Base-by-base conservation (phyloP, 768 basidiomycete species). In the Dioszegia aurantiaca region DNA sequence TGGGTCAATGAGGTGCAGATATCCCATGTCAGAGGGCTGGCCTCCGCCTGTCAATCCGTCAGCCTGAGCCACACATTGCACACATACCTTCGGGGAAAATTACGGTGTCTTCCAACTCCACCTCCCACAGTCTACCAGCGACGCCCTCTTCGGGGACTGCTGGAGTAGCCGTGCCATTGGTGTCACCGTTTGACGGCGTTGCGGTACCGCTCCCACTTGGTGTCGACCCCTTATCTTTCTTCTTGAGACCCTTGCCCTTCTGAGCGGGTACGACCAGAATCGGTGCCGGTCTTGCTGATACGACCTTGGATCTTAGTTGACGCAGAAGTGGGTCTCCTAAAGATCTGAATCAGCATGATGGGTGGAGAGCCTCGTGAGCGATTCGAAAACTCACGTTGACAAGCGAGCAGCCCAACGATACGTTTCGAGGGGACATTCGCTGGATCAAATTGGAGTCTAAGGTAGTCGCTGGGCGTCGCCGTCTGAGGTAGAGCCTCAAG, bases 341-440 rank as follows among this genome's bases (percentile, higher is more conserved):
- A 12, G 43, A n/a, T n/a, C n/a, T n/a, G n/a, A 27, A n/a, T 42
- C 44, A 47, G 41, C 43, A 49, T 21, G 9, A 12, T 27, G 21
- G 39, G 23, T 33, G 21, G 21, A 19, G 17, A 28, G 36, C 36
- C 17, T 9, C 36, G 36, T 9, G 36, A 37, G 17, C 14, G 14
- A 6, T 33, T 33, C 33, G 8, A 17, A 42, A 43, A 60, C 64
- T 63, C 67, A 67, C 75, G 66, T 54, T 77, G 75, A 66, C 75
- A 77, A 53, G 75, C 75, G 21, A 77, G 53, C 9, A 77, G 37
- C 10, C 75, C 75, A 12, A 77, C 75, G 56, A 77, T 77, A 17
- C 65, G 51, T 43, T 69, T 67, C 3, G 56, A 40, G 0, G 72
- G 70, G 1, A 74, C 43, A 6, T 61, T 53, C 9, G 49, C 23